A percentile compares a stretch with the other conserved stretches of the same genome.
These are phyloP conservation scores for Myriangium duriaei DNA, from an alignment of 2,329 filamentous ascomycete species.

Conservation along the genomic window DNA sequence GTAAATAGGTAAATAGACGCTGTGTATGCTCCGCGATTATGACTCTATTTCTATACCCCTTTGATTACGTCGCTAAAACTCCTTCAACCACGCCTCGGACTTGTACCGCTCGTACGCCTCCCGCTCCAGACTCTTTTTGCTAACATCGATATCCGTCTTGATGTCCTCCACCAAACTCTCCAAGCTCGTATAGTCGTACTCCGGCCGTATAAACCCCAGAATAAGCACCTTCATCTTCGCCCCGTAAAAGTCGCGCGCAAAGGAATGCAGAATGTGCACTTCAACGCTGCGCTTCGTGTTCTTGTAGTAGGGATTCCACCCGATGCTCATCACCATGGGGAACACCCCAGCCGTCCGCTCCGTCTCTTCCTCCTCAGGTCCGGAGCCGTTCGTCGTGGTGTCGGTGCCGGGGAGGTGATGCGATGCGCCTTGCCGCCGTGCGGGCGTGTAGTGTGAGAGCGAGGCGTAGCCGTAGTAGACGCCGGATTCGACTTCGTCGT, in stretches of 20 bases:
- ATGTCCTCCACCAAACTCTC: constrained; percentile 85
- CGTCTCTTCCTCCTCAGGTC: constrained; percentile 8
- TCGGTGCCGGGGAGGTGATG: constrained; percentile 11
- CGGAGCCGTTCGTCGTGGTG: constrained; percentile 9
- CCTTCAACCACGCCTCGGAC: constrained; percentile 30
- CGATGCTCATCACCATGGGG: constrained; percentile 87
- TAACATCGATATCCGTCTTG: constrained; percentile 73
- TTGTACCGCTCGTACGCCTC: constrained; percentile 45
- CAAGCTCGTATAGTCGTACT: constrained; percentile 74
- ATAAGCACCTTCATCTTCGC: constrained; percentile 67
- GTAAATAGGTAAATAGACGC: constrained; percentile 45
- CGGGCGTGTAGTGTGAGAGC: constrained; percentile 33
- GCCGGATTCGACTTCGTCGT: constrained; percentile 54
- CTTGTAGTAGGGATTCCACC: constrained; percentile 96
- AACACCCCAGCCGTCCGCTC: constrained; percentile 38
- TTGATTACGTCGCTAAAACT: constrained; percentile 14
- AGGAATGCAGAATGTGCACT: constrained; percentile 55
- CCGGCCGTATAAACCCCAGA: constrained; percentile 76
- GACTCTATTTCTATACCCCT: neutral
- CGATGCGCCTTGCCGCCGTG: constrained; percentile 13
- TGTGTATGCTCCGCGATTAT: no score
- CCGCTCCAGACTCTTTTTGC: constrained; percentile 57
- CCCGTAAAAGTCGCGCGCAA: constrained; percentile 74
- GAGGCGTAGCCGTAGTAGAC: constrained; percentile 92
- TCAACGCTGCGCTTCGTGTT: constrained; percentile 70